Evolutionary conservation across 2,329 filamentous ascomycete genomes (phyloP).

Genomic region (Beauveria asiatica): DNA sequence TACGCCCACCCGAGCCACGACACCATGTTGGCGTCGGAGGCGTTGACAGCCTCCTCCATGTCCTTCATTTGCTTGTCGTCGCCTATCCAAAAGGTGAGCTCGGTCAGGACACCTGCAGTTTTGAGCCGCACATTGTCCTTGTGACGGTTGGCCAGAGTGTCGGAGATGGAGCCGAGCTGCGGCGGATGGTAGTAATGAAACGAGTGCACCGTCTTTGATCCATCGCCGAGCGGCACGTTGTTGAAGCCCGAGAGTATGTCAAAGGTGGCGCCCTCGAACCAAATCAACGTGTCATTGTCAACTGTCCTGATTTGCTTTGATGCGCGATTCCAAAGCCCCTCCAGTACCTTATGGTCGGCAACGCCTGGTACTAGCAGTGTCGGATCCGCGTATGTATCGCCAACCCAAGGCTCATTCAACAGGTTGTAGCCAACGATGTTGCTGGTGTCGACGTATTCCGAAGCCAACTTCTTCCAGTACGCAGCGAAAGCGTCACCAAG

Average conservation of each 20-base stretch:
- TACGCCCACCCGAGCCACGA: conserved; percentile 17
- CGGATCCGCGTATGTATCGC: conserved; percentile 14
- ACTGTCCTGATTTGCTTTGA: conserved; percentile 13
- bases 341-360: conserved; percentile 13
- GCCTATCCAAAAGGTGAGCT: conserved; percentile 16
- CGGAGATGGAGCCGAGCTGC: conserved; percentile 13
- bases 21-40: conserved; percentile 14
- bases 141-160: conserved; percentile 12
- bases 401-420: conserved; percentile 16
- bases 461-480: conserved; percentile 15
- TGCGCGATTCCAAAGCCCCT: conserved; percentile 15
- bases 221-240: conserved; percentile 15
- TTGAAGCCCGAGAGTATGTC: conserved; percentile 15
- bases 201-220: conserved; percentile 15
- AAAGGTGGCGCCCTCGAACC: conserved; percentile 15
- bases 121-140: conserved; percentile 14
- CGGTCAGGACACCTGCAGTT: conserved; percentile 15
- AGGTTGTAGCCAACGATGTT: conserved; percentile 16
- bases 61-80: conserved; percentile 13
- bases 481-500: conserved; percentile 15
- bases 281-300: conserved; percentile 16
- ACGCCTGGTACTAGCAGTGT: conserved; percentile 13
- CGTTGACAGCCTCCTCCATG: conserved; percentile 13
- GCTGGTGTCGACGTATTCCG: conserved; percentile 8
- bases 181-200: conserved; percentile 16